Percentiles rank a stretch among this genome's conserved stretches.
These are phyloP conservation scores for Cardamine resedifolia DNA, from an alignment of 345 rosid species.

Conservation along the genomic window DNA sequence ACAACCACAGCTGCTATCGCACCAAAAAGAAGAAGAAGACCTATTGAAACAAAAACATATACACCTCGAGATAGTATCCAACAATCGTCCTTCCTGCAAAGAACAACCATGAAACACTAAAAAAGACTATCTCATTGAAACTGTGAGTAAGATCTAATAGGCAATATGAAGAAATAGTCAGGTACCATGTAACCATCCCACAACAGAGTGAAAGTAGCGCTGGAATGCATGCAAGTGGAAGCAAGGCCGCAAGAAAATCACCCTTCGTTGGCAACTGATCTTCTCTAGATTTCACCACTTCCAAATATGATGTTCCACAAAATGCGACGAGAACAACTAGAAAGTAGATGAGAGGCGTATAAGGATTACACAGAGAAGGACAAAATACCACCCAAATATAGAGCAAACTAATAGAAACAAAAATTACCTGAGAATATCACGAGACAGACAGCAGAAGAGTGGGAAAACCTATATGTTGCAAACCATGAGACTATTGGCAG, in stretches of 20 bases:
- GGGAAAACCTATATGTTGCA: slow-evolving; percentile 87
- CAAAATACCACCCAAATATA: slow-evolving; percentile 18
- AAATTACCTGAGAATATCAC: slow-evolving; percentile 80
- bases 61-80: slow-evolving; percentile 96
- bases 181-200: slow-evolving; percentile 95
- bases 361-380: slow-evolving; percentile 5
- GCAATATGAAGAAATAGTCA: slow-evolving; percentile 29
- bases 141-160: slow-evolving; percentile 8
- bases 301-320: slow-evolving; percentile 88
- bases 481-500: slow-evolving; percentile 98
- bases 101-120: slow-evolving; percentile 29
- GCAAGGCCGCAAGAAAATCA: slow-evolving; percentile 95
- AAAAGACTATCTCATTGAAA: slow-evolving; percentile 12
- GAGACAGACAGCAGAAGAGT: slow-evolving; percentile 81
- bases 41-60: slow-evolving; percentile 73
- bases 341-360: slow-evolving; percentile 34
- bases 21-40: slow-evolving; percentile 92
- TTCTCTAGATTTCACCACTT: slow-evolving; percentile 85
- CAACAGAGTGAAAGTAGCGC: slow-evolving; percentile 82
- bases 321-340: slow-evolving; percentile 91
- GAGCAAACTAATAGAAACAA: slow-evolving; percentile 11
- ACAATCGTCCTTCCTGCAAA: slow-evolving; percentile 93
- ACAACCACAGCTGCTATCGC: slow-evolving; percentile 87
- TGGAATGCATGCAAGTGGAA: slow-evolving; percentile 94
- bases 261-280: slow-evolving; percentile 79